These are phyloP conservation scores for Boehmeria nivea DNA, from an alignment of 306 rosid genomes.

Conservation along the genomic window DNA sequence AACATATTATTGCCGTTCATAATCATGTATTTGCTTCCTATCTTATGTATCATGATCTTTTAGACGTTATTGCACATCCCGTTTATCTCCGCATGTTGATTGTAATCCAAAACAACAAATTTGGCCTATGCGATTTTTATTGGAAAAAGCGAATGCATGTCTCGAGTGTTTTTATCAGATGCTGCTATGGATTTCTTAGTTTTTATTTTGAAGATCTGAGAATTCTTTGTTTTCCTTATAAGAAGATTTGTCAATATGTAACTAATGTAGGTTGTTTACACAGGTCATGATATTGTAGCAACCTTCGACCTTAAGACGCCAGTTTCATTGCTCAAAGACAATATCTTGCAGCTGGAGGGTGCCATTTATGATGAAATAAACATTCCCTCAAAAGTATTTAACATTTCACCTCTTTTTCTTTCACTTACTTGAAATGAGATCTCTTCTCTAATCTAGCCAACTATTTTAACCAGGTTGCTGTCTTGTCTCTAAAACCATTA, in stretches of 20 bases:
- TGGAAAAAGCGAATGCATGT: no score
- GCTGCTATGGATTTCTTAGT: neutral
- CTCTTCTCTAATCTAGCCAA: slow-evolving; percentile 15
- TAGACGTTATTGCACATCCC: no score
- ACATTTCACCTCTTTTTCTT: slow-evolving; percentile 1
- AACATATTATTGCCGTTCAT: no score
- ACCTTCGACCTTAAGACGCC: slow-evolving; percentile 50
- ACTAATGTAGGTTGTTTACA: slow-evolving; percentile 18
- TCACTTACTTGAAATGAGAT: slow-evolving; percentile 12
- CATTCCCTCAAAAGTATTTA: slow-evolving; percentile 50
- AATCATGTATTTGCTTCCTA: no score
- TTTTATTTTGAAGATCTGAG: neutral
- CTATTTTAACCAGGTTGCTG: slow-evolving; percentile 48
- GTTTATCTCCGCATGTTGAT: no score
- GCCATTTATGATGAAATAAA: slow-evolving; percentile 58
- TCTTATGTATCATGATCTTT: no score
- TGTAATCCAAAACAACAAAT: no score
- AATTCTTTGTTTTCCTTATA: neutral
- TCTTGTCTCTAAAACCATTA: slow-evolving; percentile 51
- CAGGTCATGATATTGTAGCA: slow-evolving; percentile 80
- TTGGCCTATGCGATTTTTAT: no score
- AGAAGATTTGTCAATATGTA: neutral
- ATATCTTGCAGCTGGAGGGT: slow-evolving; percentile 44
- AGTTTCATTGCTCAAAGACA: slow-evolving; percentile 55
- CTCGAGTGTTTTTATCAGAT: neutral